These are phyloP conservation scores for Protea cynaroides DNA, from an alignment of 164 flowering plant species.

Conservation along the genomic window DNA sequence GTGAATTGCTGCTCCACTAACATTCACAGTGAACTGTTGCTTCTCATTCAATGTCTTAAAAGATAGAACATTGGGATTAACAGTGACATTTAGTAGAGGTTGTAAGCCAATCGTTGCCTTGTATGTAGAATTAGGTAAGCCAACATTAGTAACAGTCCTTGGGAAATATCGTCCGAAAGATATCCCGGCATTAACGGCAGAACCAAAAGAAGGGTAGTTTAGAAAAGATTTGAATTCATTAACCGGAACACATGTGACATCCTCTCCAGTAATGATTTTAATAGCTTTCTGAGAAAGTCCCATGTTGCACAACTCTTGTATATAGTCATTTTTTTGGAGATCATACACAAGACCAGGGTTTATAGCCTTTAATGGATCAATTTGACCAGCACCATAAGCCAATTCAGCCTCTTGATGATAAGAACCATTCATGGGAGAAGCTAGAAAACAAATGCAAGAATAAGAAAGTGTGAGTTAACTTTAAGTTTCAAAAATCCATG, in stretches of 20 bases:
- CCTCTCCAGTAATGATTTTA: no score
- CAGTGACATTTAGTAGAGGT: neutral
- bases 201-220: slow-evolving; percentile 20
- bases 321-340: neutral
- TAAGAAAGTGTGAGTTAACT: neutral
- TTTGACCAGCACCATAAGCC: neutral
- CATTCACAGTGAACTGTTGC: slow-evolving; percentile 3
- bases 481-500: neutral
- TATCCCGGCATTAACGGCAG: neutral
- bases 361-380: neutral
- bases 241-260: no score
- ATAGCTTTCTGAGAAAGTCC: neutral
- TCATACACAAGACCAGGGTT: neutral
- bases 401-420: neutral
- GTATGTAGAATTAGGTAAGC: slow-evolving; percentile 17
- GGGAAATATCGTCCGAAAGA: slow-evolving; percentile 3
- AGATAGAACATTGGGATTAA: neutral
- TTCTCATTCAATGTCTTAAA: slow-evolving; percentile 7
- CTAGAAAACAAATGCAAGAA: neutral
- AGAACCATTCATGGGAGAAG: neutral
- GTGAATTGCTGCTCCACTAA: neutral
- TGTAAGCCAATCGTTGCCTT: neutral
- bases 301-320: neutral
- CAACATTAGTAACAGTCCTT: slow-evolving; percentile 26
- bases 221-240: neutral